These are phyloP conservation scores for Penicillium sp. DNA, from an alignment of 2,329 filamentous ascomycete genomes.

Conservation along the genomic window DNA sequence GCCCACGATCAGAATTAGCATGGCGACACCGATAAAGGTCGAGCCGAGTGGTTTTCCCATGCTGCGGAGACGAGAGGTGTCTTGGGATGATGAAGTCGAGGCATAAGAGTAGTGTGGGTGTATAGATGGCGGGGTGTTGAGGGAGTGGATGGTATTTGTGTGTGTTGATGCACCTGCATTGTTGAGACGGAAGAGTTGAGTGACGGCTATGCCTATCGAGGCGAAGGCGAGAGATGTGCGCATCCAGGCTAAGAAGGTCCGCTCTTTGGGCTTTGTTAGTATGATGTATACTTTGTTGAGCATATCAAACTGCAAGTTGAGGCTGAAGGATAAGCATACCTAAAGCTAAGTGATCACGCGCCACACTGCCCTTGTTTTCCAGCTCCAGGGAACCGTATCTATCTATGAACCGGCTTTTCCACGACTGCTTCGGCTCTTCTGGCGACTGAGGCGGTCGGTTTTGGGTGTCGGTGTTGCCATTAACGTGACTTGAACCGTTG, in stretches of 20 bases:
- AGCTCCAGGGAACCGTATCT: conserved; percentile 60
- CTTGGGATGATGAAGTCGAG: conserved; percentile 12
- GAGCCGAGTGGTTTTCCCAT: conserved; percentile 60
- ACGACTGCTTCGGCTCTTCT: conserved; percentile 25
- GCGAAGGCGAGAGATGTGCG: conserved; percentile 63
- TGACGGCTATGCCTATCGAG: conserved; percentile 61
- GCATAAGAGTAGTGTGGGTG: conserved; percentile 18
- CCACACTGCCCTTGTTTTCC: conserved; percentile 63
- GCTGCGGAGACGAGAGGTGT: conserved; percentile 40
- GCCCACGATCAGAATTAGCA: conserved; percentile 57
- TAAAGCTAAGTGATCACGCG: conserved; percentile 60
- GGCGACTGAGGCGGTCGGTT: conserved; percentile 4
- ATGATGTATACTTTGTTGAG: not conserved
- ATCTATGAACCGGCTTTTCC: conserved; percentile 50
- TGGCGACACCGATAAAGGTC: conserved; percentile 59
- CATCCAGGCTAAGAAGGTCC: conserved; percentile 66
- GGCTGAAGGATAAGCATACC: conserved; percentile 37
- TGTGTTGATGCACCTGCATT: conserved; percentile 39
- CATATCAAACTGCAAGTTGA: not conserved
- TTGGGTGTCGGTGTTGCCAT: not conserved
- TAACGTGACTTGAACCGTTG: not conserved
- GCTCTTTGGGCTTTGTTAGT: conserved; percentile 44
- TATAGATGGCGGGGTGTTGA: conserved; percentile 9
- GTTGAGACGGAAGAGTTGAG: conserved; percentile 63
- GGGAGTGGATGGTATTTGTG: not conserved